Percentiles rank a stretch among this genome's conserved stretches.
Conservation (phyloP, 148 eudicot genomes). For the Chenopodium suecicum region DNA sequence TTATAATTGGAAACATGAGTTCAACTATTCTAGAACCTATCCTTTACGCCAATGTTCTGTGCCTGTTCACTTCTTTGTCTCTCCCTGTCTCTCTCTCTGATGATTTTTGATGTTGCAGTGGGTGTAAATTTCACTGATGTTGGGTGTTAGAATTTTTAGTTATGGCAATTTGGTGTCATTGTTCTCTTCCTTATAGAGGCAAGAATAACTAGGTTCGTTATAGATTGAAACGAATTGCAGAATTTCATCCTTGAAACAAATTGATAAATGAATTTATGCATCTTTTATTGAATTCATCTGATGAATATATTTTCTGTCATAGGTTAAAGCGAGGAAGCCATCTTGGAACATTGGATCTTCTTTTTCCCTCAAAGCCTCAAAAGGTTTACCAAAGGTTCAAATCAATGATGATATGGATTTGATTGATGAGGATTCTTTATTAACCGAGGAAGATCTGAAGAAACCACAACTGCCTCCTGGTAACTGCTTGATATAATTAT, state of each 20-base stretch:
- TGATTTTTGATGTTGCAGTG: neutral
- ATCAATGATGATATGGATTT: constrained; percentile 75
- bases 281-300: neutral
- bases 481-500: constrained; percentile 23
- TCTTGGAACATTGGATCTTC: constrained; percentile 91
- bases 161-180: neutral
- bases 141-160: neutral
- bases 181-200: neutral
- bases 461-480: constrained; percentile 69
- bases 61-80: neutral
- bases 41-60: neutral
- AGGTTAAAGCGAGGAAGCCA: constrained; percentile 71
- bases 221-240: neutral
- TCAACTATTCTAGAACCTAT: neutral
- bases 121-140: neutral
- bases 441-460: constrained; percentile 84
- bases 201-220: neutral
- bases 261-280: neutral
- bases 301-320: constrained; percentile 2
- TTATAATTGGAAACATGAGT: neutral
- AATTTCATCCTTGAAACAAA: neutral
- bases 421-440: constrained; percentile 89
- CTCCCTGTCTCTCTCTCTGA: no score
- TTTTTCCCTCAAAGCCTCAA: constrained; percentile 58
- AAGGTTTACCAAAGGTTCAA: constrained; percentile 62